Conservation (phyloP, 1,284 basidiomycete species). For the Golubevia pallescens region DNA sequence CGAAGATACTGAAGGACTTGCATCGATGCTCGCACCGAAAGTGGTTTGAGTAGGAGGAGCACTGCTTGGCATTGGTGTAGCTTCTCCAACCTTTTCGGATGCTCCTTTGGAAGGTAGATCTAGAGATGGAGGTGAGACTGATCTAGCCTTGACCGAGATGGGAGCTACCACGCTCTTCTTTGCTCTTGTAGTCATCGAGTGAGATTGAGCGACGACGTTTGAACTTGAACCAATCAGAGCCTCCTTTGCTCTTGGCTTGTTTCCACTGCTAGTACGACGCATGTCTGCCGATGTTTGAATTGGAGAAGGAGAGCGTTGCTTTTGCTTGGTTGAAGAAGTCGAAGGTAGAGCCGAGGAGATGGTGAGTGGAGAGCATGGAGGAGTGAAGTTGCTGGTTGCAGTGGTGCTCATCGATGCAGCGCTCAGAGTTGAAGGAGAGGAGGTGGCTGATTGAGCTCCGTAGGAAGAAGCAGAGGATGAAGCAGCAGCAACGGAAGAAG, state of each 20-base stretch:
- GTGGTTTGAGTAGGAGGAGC: not conserved
- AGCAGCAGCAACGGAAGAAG: not conserved
- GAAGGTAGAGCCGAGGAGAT: not conserved
- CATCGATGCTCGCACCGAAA: constrained; percentile 9
- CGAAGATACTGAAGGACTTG: constrained; percentile 2
- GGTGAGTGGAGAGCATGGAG: not conserved
- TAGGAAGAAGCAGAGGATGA: not conserved
- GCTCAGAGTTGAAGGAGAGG: not conserved
- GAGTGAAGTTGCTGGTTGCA: not conserved
- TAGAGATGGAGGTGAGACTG: not conserved
- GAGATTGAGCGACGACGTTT: not conserved
- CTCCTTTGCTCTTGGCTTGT: not conserved
- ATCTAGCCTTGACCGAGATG: not conserved
- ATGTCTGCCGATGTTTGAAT: not conserved
- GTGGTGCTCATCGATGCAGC: not conserved
- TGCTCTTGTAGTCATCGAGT: not conserved
- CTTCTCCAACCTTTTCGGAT: not conserved
- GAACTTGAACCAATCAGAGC: not conserved
- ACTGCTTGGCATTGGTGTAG: not conserved
- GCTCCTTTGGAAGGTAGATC: not conserved
- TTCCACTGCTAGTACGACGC: not conserved
- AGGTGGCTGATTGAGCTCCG: not conserved
- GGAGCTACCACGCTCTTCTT: not conserved
- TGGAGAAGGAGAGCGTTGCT: not conserved
- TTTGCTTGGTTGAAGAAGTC: not conserved